Base-by-base conservation (phyloP, 2,329 filamentous ascomycete species). In the Botrytis sinoallii region DNA sequence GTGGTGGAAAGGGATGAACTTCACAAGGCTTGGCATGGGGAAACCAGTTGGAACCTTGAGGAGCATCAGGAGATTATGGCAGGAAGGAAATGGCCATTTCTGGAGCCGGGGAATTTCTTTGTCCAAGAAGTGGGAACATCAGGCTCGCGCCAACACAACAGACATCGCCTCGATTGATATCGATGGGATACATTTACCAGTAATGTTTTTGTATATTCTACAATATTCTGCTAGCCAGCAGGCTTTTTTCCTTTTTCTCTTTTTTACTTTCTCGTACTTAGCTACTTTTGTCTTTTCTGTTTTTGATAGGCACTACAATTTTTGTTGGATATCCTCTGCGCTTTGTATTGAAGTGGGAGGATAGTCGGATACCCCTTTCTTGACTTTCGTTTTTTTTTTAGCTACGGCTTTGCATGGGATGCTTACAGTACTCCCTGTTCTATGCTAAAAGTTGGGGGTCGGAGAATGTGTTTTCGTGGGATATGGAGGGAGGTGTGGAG, bases 181-280 rank as follows among this genome's bases (percentile, higher is more conserved):
- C n/a, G 18, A 42, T 42, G 29, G 66, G 48, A 57, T 32, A 32
- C n/a, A 40, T 55, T 57, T 57, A 57, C 66, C 20, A 32, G 18
- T 57, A 68, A 57, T 42, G 66, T 57, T 42, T 55, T 69, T 69
- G 66, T 69, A 44, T 42, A 57, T 57, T 68, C 38, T 63, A 52
- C 46, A 55, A 18, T 57, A 32, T 57, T 42, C 18, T 69, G 66
- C 66, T 42, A 42, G 35, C 38, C 48, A 69, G 48, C 66, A 42
- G 22, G 48, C 66, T 42, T 8, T 38, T 18, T 57, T 57, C 3
- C 9, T 29, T 42, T 29, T 69, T 25, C 4, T 40, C 12, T 42
- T 57, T 29, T 25, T 16, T 29, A 29, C n/a, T 44, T 69, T 59
- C 66, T 69, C 55, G 66, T 69, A 57, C 18, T 57, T 32, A 57